These are phyloP conservation scores for Solanum pinnatisectum DNA, from an alignment of 257 asterid species.

Conservation along the genomic window DNA sequence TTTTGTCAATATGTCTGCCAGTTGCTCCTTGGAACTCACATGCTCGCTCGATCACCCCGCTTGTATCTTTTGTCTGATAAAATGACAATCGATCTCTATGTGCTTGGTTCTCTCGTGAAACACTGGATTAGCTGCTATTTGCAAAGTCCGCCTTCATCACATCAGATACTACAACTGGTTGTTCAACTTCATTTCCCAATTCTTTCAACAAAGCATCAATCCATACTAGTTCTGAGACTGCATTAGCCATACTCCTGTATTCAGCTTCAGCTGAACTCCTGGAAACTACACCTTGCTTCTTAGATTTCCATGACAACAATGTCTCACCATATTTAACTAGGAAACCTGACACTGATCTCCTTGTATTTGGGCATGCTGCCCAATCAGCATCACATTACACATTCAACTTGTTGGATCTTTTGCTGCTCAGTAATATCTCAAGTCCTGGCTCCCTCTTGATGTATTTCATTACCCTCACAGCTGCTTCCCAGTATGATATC, in stretches of 20 bases:
- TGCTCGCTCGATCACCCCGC: neutral
- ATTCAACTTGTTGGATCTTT: no score
- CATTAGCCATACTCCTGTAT: neutral
- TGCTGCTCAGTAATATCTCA: neutral
- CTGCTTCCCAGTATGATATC: neutral
- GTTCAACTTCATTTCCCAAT: neutral
- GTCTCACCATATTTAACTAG: neutral
- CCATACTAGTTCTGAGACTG: neutral
- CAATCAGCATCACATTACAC: neutral
- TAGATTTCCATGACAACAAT: neutral
- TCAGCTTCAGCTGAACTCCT: neutral
- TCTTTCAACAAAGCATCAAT: neutral
- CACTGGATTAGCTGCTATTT: no score
- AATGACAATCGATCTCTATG: neutral
- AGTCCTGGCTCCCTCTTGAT: neutral
- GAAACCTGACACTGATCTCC: neutral
- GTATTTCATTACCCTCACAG: neutral
- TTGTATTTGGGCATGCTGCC: neutral
- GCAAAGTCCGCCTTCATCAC: no score
- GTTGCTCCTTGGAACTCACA: neutral
- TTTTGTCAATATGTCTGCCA: no score
- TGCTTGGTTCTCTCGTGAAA: no score
- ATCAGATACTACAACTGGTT: no score
- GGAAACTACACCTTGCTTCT: neutral
- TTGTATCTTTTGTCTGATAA: neutral